phyloP scores from a whole-genome alignment of 176 grass and related monocot genomes.

The Aegilops longissima region DNA sequence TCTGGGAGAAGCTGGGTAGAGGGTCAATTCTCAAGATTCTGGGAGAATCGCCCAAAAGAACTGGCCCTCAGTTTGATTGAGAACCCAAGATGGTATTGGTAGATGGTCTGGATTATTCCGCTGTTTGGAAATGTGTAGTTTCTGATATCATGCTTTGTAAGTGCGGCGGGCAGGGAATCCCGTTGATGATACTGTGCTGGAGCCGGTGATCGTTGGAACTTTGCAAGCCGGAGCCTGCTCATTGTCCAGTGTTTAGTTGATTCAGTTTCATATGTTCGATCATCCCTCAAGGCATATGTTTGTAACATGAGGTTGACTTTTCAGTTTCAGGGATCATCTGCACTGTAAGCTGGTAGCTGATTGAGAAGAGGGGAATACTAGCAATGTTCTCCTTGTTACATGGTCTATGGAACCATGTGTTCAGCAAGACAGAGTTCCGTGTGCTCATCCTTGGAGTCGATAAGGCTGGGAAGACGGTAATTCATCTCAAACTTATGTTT shows the following conservation, averaged over 20 bases:
- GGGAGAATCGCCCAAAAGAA: too few species aligned
- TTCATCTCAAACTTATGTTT: slow-evolving; percentile 22
- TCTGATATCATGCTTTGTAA: background rate
- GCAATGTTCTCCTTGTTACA: slow-evolving; percentile 97
- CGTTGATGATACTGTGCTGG: background rate
- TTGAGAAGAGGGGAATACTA: slow-evolving; percentile 12
- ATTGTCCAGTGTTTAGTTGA: background rate
- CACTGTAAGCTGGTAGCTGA: background rate
- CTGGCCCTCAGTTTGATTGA: background rate
- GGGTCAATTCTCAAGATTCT: too few species aligned
- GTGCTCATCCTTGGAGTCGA: slow-evolving; percentile 94
- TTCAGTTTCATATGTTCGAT: background rate
- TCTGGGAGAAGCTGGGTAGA: too few species aligned
- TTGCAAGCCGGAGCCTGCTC: background rate
- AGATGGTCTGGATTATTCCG: background rate
- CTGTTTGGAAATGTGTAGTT: background rate
- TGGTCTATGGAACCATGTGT: slow-evolving; percentile 88
- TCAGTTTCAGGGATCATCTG: slow-evolving; percentile 17
- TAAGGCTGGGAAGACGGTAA: slow-evolving; percentile 98
- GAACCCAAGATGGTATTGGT: background rate
- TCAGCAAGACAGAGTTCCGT: slow-evolving; percentile 95
- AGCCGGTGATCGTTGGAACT: background rate
- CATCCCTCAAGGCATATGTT: background rate
- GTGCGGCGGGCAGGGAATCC: background rate
- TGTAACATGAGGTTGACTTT: slow-evolving; percentile 4